These are phyloP conservation scores for Leucocoprinus sp. DNA, from an alignment of 768 basidiomycete species.

Conservation along the genomic window DNA sequence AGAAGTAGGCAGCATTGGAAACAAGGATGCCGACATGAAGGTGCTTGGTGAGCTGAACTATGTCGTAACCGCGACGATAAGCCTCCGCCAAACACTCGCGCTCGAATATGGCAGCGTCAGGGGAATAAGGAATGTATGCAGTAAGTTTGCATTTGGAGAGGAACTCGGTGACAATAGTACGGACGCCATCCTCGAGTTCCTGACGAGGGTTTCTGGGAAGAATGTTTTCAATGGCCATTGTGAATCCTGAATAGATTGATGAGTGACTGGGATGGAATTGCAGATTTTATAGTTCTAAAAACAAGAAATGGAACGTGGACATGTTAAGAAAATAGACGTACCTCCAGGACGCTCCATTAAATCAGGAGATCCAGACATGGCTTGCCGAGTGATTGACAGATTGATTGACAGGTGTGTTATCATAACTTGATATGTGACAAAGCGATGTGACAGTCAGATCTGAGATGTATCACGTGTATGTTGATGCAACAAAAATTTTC, in stretches of 20 bases:
- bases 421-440: too few relatives aligned
- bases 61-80: conserved; percentile 10
- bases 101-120: conserved; percentile 6
- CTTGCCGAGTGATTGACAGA: too few relatives aligned
- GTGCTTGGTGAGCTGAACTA: conserved; percentile 6
- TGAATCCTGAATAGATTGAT: background rate
- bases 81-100: conserved; percentile 11
- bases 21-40: conserved; percentile 10
- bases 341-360: background rate
- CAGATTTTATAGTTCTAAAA: conserved; percentile 3
- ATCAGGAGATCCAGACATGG: background rate
- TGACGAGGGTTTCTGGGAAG: background rate
- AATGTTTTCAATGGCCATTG: conserved; percentile 8
- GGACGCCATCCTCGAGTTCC: conserved; percentile 10
- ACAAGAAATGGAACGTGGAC: background rate
- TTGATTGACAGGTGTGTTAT: too few relatives aligned
- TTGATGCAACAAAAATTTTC: too few relatives aligned
- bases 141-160: conserved; percentile 7
- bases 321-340: background rate
- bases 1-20: conserved; percentile 11
- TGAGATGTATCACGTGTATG: background rate
- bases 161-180: conserved; percentile 9
- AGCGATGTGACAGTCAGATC: background rate
- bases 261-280: background rate
- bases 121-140: conserved; percentile 2